Conservation (phyloP, 176 grass and related monocot genomes). For the Poa pratensis region DNA sequence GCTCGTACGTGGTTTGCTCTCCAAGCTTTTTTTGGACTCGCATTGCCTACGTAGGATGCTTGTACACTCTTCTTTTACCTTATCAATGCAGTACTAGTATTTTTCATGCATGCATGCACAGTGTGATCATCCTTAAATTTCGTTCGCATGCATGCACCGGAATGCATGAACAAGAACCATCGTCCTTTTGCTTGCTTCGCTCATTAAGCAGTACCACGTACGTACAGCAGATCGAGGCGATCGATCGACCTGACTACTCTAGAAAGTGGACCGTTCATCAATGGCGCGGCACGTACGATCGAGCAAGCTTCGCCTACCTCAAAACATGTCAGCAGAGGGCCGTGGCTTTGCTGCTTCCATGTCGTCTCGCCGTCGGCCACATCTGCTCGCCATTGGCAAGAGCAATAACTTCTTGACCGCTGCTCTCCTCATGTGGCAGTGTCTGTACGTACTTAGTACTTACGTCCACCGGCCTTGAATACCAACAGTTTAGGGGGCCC, state of each 20-base stretch:
- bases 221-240: constrained; percentile 20
- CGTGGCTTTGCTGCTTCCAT: neutral
- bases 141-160: constrained; percentile 21
- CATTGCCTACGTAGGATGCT: constrained; percentile 33
- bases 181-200: neutral
- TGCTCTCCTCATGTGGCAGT: constrained; percentile 23
- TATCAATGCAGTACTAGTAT: constrained; percentile 4
- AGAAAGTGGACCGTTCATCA: constrained; percentile 44
- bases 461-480: constrained; percentile 17
- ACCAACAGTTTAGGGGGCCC: neutral
- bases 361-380: constrained; percentile 29
- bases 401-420: constrained; percentile 4
- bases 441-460: neutral
- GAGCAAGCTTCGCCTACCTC: neutral
- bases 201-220: neutral
- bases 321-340: constrained; percentile 8
- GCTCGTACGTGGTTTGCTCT: constrained; percentile 49
- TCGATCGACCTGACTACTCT: constrained; percentile 23
- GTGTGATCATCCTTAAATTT: constrained; percentile 39
- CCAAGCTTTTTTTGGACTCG: constrained; percentile 61
- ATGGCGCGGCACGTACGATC: neutral
- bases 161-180: neutral
- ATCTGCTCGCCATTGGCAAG: neutral
- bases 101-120: neutral
- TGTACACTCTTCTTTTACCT: constrained; percentile 25